These are phyloP conservation scores for Heliamphora exappendiculata DNA, from an alignment of 148 eudicot species.

Conservation along the genomic window DNA sequence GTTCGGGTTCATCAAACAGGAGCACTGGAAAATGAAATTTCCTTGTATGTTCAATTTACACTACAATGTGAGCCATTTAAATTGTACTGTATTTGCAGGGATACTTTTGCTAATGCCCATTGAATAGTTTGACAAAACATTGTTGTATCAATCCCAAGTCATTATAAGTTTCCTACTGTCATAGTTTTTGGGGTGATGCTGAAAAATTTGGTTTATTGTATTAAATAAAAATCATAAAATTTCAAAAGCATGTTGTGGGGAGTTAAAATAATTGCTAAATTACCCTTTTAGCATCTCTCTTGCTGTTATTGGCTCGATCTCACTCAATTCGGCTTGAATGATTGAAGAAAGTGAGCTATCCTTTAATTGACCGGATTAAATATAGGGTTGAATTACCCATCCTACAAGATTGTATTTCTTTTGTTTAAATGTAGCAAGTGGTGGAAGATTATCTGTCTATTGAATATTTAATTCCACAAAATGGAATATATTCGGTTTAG, in stretches of 20 bases:
- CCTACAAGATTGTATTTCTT: too few relatives aligned
- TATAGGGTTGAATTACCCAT: too few relatives aligned
- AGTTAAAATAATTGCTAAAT: too few relatives aligned
- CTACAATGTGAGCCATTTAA: neutral
- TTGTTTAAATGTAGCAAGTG: too few relatives aligned
- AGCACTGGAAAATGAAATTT: neutral
- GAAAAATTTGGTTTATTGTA: neutral
- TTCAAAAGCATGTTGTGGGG: neutral
- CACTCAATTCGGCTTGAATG: too few relatives aligned
- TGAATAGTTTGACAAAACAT: neutral
- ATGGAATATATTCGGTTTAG: too few relatives aligned
- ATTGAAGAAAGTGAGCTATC: too few relatives aligned
- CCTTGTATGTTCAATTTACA: neutral
- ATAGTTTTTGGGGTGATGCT: neutral
- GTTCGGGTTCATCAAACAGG: slow-evolving; percentile 20
- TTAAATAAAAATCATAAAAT: neutral
- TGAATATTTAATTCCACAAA: too few relatives aligned
- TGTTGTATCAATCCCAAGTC: neutral
- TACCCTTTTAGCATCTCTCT: too few relatives aligned
- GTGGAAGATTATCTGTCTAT: too few relatives aligned
- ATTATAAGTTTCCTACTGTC: neutral
- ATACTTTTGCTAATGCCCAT: slow-evolving; percentile 3
- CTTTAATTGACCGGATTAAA: too few relatives aligned
- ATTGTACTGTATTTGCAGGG: neutral
- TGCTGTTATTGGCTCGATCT: too few relatives aligned